These are phyloP conservation scores for Globisporangium carolinianum DNA, from an alignment of 352 stramenopile species.

Conservation along the genomic window DNA sequence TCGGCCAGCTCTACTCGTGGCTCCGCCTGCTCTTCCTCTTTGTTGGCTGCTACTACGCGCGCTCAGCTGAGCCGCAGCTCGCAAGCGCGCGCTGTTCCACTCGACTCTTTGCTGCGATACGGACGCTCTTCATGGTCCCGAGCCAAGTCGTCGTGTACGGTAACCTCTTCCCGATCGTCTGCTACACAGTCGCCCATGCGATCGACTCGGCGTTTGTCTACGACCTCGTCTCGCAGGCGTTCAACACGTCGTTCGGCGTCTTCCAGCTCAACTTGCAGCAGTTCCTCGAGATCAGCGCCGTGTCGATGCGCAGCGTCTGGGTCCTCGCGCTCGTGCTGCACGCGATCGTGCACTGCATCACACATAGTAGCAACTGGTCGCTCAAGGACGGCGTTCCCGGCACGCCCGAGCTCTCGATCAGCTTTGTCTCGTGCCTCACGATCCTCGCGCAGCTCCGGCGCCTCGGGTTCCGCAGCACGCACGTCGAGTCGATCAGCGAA, in stretches of 20 bases:
- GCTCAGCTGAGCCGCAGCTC: not conserved
- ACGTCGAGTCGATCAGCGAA: constrained; percentile 5
- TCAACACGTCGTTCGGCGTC: constrained; percentile 13
- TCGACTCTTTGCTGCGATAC: not conserved
- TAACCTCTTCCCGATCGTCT: constrained; percentile 21
- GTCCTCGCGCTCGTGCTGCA: constrained; percentile 11
- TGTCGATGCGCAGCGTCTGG: constrained; percentile 27
- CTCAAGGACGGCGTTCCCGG: constrained; percentile 3
- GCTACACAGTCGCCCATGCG: constrained; percentile 23
- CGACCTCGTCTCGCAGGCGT: constrained; percentile 15
- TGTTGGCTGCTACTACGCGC: constrained; percentile 9
- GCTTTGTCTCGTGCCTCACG: constrained; percentile 7
- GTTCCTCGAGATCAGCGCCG: constrained; percentile 15
- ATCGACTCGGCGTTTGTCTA: constrained; percentile 21
- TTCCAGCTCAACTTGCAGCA: constrained; percentile 8
- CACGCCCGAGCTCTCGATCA: constrained; percentile 7
- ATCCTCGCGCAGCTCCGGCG: constrained; percentile 8
- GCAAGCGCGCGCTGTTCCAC: not conserved
- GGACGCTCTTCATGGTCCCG: constrained; percentile 19
- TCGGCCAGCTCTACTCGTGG: constrained; percentile 14
- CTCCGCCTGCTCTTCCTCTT: constrained; percentile 11
- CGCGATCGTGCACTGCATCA: constrained; percentile 4
- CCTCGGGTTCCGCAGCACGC: constrained; percentile 2
- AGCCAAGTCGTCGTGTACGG: constrained; percentile 30
- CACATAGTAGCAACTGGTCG: constrained; percentile 1